Conservation (phyloP, 2,329 filamentous ascomycete genomes). For the Talaromyces verruculosus region DNA sequence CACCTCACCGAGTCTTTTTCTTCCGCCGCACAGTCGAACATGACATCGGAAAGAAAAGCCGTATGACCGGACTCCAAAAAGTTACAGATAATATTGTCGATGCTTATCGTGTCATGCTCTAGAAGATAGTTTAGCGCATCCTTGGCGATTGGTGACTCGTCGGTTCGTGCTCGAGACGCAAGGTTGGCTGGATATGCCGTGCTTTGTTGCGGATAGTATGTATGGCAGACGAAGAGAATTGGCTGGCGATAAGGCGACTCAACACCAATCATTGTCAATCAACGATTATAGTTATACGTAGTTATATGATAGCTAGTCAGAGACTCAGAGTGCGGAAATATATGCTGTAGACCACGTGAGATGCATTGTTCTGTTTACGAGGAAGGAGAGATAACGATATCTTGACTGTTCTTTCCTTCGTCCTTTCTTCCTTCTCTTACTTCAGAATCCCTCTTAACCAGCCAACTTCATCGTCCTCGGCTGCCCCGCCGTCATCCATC, state of each 20-base stretch:
- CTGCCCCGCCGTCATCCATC: background rate
- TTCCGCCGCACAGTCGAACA: background rate
- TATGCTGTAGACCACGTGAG: background rate
- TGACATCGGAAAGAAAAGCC: background rate
- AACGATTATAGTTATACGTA: no score
- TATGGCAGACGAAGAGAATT: slow-evolving; percentile 2
- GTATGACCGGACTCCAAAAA: background rate
- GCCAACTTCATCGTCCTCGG: background rate
- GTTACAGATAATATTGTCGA: background rate
- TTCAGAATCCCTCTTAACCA: background rate
- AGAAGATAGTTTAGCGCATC: background rate
- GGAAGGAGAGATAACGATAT: slow-evolving; percentile 5
- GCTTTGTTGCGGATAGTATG: background rate
- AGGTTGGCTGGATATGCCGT: slow-evolving; percentile 2
- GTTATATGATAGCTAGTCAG: background rate
- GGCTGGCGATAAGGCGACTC: slow-evolving; percentile 5
- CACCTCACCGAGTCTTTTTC: background rate
- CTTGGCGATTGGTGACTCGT: slow-evolving; percentile 10
- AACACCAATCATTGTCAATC: background rate
- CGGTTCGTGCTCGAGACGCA: slow-evolving; percentile 1
- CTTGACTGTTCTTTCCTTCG: background rate
- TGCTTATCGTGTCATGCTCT: slow-evolving; percentile 5
- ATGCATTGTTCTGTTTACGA: background rate
- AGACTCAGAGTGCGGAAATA: background rate
- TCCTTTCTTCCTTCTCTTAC: background rate